Percentiles rank a stretch among this genome's conserved stretches.
Conservation (phyloP, 176 grass and related monocot genomes). For the Hordeum marinum region DNA sequence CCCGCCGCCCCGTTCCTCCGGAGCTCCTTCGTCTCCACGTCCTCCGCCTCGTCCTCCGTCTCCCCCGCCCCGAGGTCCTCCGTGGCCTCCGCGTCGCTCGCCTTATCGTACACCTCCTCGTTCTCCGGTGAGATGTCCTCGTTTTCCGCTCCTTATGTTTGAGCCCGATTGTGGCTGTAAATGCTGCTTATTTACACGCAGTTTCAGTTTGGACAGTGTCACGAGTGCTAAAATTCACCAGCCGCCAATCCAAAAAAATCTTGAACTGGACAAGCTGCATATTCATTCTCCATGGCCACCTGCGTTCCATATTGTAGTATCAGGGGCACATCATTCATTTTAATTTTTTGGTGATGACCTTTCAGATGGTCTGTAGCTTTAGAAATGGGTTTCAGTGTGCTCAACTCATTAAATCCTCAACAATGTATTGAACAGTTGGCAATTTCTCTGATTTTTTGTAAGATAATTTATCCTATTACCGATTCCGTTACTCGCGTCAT, state of each 20-base stretch:
- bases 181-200: neutral
- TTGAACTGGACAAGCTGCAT: neutral
- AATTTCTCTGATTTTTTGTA: neutral
- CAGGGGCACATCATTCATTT: neutral
- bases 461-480: neutral
- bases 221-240: neutral
- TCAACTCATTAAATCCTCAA: neutral
- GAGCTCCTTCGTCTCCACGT: constrained; percentile 7
- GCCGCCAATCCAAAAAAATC: neutral
- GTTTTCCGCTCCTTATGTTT: neutral
- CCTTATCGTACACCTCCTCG: constrained; percentile 13
- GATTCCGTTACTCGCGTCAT: neutral
- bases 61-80: neutral
- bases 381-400: neutral
- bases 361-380: neutral
- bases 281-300: neutral
- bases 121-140: neutral
- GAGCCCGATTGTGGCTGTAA: neutral
- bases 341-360: neutral
- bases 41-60: neutral
- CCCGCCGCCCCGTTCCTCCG: neutral
- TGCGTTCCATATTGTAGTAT: neutral
- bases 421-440: neutral
- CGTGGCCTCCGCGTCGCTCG: neutral
- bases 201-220: neutral